Percentiles rank a stretch among this genome's conserved stretches.
Conservation (phyloP, 345 rosid species). For the thale cress (Arabidopsis thaliana) region TAIR10.1 NC_003071.7:18941001-18941500, state of each 20-base stretch:
- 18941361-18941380: constrained; percentile 66
- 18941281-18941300: constrained; percentile 38
- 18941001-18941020: constrained; percentile 63
- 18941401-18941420: constrained; percentile 41
- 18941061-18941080: constrained; percentile 18
- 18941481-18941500: constrained; percentile 84
- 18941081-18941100: constrained; percentile 25
- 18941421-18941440: constrained; percentile 43
- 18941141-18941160: constrained; percentile 19
- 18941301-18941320: constrained; percentile 23
- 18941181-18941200: constrained; percentile 26
- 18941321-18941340: constrained; percentile 32
- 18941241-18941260: constrained; percentile 19
- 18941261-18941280: constrained; percentile 22
- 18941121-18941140: constrained; percentile 15
- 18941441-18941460: constrained; percentile 95
- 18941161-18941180: constrained; percentile 24
- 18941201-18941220: constrained; percentile 35
- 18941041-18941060: constrained; percentile 13
- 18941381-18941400: constrained; percentile 61
- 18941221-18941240: constrained; percentile 29
- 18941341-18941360: constrained; percentile 38
- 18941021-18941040: constrained; percentile 32
- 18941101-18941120: constrained; percentile 33
- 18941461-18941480: constrained; percentile 83